Base-by-base conservation (phyloP, 2,329 filamentous ascomycete genomes). In the Fusarium torreyae region DNA sequence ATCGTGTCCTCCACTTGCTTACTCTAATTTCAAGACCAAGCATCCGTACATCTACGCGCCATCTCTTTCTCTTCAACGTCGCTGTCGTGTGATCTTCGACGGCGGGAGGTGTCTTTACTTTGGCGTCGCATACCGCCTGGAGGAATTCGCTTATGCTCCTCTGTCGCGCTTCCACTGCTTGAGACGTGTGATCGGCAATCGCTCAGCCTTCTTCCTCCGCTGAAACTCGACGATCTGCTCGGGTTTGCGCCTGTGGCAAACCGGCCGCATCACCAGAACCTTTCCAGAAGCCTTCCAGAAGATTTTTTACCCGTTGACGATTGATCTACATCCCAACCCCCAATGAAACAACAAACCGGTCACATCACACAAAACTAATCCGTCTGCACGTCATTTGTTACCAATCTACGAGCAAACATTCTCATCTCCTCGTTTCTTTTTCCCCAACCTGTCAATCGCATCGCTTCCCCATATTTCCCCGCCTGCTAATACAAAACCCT, bases 211-310 rank as follows among this genome's bases (percentile, higher is more conserved):
- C 34, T 34, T 15, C 17, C 11, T 13, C 18, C 6, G 8, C 11
- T 7, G 15, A 22, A 17, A 20, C 15, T 4, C 7, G n/a, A 42
- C 46, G 20, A 22, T 57, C 38, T 14, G 28, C 28, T 31, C 28
- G 28, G 28, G 28, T 31, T 31, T 31, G 43, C 31, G 22, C 42
- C 57, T 36, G 42, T 40, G 38, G 24, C 44, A 57, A 63, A 63
- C 20, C 43, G 31, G 33, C 20, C 55, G 20, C 34, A n/a, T 31
- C 38, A 10, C 46, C n/a, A 39, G 15, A 45, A 68, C 22, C 31
- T 42, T 69, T 69, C 66, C 49, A 65, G 59, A 68, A 69, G 7
- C 20, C 24, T 66, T 69, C 51, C 38, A 44, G 56, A 69, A 39
- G 38, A 49, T 33, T 44, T 38, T 44, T 34, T 36, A n/a, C 48